phyloP scores from a whole-genome alignment of 495 filamentous ascomycete species.

The Penicillium desertorum region DNA sequence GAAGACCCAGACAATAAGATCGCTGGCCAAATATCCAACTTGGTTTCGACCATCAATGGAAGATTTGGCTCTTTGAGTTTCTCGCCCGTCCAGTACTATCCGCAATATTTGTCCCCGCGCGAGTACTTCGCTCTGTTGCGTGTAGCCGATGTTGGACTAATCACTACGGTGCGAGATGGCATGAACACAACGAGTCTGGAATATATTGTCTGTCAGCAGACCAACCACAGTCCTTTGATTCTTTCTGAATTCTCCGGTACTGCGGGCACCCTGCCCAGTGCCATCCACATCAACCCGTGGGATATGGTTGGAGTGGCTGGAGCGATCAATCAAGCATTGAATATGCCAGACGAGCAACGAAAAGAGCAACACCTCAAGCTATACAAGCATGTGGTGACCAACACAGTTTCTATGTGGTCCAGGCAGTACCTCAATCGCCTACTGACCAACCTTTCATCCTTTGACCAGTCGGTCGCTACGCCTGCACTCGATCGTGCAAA shows the following conservation, averaged over 20 bases:
- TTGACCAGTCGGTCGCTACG: slow-evolving; percentile 71
- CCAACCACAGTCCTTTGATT: slow-evolving; percentile 80
- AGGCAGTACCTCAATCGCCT: slow-evolving; percentile 71
- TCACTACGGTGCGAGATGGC: slow-evolving; percentile 88
- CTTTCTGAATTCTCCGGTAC: slow-evolving; percentile 95
- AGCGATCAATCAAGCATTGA: slow-evolving; percentile 74
- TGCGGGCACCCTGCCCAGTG: slow-evolving; percentile 76
- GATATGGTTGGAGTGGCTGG: slow-evolving; percentile 77
- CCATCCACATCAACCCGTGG: slow-evolving; percentile 95
- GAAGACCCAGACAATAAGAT: slow-evolving; percentile 69
- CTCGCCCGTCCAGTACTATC: slow-evolving; percentile 86
- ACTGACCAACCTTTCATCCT: slow-evolving; percentile 72
- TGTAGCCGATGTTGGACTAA: slow-evolving; percentile 82
- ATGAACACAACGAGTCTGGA: slow-evolving; percentile 97
- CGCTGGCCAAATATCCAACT: slow-evolving; percentile 78
- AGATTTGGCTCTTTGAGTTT: slow-evolving; percentile 80
- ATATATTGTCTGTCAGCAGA: slow-evolving; percentile 87
- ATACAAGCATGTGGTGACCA: slow-evolving; percentile 78
- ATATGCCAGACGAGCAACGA: slow-evolving; percentile 64
- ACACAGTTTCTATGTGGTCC: slow-evolving; percentile 83
- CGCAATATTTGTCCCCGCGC: slow-evolving; percentile 79
- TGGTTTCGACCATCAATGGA: slow-evolving; percentile 88
- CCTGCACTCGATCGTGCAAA: slow-evolving; percentile 73
- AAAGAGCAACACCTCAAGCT: slow-evolving; percentile 52
- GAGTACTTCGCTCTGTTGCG: slow-evolving; percentile 92